Evolutionary conservation across 2,329 filamentous ascomycete genomes (phyloP).

Genomic region (Dothistroma septosporum): DNA sequence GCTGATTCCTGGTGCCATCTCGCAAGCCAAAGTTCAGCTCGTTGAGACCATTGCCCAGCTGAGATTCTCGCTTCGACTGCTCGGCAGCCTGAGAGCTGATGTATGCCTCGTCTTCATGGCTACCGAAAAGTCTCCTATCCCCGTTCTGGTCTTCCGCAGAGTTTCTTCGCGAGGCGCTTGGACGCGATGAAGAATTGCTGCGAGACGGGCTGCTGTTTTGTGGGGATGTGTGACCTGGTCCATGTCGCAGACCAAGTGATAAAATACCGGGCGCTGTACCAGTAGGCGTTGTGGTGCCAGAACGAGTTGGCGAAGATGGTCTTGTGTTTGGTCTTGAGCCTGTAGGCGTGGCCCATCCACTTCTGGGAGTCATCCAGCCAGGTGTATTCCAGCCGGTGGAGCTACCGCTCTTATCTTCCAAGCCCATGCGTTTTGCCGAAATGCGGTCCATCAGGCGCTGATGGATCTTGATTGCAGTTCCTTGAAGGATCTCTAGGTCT

Average conservation of each 20-base stretch:
- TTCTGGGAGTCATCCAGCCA: conserved; percentile 39
- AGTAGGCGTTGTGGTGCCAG: conserved; percentile 25
- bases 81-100: conserved; percentile 32
- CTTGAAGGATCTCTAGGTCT: conserved; percentile 59
- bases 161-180: conserved; percentile 24
- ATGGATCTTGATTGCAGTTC: conserved; percentile 56
- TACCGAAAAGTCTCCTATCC: conserved; percentile 19
- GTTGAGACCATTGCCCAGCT: conserved; percentile 21
- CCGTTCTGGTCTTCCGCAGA: conserved; percentile 26
- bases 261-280: conserved; percentile 21
- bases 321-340: conserved; percentile 30
- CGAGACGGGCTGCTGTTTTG: conserved; percentile 9
- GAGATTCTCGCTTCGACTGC: conserved; percentile 30
- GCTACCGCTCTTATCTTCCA: conserved; percentile 28
- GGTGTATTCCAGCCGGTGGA: conserved; percentile 36
- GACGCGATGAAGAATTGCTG: conserved; percentile 9
- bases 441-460: conserved; percentile 44
- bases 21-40: conserved; percentile 32
- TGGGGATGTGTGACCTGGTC: conserved; percentile 30
- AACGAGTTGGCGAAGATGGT: conserved; percentile 31
- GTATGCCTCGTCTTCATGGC: conserved; percentile 33
- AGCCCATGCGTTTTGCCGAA: conserved; percentile 31
- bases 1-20: conserved; percentile 25
- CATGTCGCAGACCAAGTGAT: conserved; percentile 31
- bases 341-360: conserved; percentile 39